Evolutionary conservation across 768 basidiomycete genomes (phyloP), one percentile per base, ranked within the genome.

Genomic region (Pleurotus citrinopileatus): DNA sequence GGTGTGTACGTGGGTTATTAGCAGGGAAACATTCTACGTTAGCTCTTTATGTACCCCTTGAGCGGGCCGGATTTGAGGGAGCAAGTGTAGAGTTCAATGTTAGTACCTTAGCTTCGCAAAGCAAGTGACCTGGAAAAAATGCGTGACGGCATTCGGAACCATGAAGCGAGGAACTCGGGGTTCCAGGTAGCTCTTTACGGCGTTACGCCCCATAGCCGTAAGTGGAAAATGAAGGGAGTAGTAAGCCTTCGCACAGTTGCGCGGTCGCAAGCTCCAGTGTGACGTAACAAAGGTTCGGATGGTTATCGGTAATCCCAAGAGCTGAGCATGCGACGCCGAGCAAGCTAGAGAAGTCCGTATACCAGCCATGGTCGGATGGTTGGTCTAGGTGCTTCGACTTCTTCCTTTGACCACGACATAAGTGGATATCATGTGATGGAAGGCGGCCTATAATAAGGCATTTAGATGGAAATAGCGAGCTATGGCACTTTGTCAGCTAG

Each of bases 81-180:
- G 48, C 10, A 34, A 32, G 34, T 15, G 12, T n/a, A 51, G n/a
- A 17, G 48, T 8, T 51, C 29, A 25, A 22, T 8, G 10, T 6
- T 37, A 51, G 34, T 36, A 15, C 29, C 34, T 51, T 23, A 37
- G 10, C 20, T 51, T 51, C 48, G 48, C 29, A 25, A 51, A 34
- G 37, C 48, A 34, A 15, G 32, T 51, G 48, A 51, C 48, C 48
- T 15, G 37, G 48, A 51, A 26, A 12, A 44, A 20, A 51, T 34
- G 48, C 48, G 29, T 51, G 48, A 51, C 48, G 48, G 48, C 48
- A 51, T 51, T 47, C 45, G 45, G 45, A 47, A 26, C 27, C 45
- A 28, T 28, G 19, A 7, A 12, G 48, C 48, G 48, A 51, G 34
- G 28, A 26, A 37, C 34, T 51, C 48, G 48, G 48, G 20, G 29